Evolutionary conservation across 805 yeast genomes (phyloP).

Genomic region (Hanseniaspora mollemarum): DNA sequence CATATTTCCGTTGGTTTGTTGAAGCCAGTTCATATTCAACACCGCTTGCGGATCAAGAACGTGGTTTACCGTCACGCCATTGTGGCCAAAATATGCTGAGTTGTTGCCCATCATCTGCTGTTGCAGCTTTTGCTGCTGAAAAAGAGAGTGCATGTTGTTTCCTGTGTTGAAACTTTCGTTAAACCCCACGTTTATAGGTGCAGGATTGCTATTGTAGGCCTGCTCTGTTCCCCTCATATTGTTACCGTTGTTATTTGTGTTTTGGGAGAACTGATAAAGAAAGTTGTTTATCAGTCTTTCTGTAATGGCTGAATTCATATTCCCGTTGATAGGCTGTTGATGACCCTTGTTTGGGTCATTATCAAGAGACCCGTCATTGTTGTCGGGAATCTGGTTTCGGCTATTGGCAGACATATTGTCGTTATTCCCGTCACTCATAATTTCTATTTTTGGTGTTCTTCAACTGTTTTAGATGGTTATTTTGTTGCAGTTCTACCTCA

Average conservation of each 20-base stretch:
- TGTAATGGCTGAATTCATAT: neutral
- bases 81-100: neutral
- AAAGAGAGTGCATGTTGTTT: conserved; percentile 14
- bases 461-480: too few relatives aligned
- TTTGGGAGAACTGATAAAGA: conserved; percentile 3
- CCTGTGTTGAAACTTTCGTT: conserved; percentile 8
- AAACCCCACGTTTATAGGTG: neutral
- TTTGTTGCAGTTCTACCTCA: too few relatives aligned
- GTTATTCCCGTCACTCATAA: neutral
- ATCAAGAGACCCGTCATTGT: conserved; percentile 8
- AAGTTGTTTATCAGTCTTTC: conserved; percentile 4
- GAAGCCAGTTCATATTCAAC: conserved; percentile 11
- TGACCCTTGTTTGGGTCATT: neutral
- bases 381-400: conserved; percentile 14
- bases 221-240: neutral
- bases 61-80: neutral
- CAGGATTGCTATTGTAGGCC: neutral
- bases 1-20: conserved; percentile 18
- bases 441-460: neutral
- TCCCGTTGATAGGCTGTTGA: too few relatives aligned
- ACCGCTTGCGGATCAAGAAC: neutral
- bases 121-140: conserved; percentile 8
- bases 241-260: neutral
- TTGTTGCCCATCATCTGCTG: neutral
- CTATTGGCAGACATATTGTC: conserved; percentile 14